Evolutionary conservation across 768 basidiomycete species (phyloP).

Genomic region (Tricholomella constricta): DNA sequence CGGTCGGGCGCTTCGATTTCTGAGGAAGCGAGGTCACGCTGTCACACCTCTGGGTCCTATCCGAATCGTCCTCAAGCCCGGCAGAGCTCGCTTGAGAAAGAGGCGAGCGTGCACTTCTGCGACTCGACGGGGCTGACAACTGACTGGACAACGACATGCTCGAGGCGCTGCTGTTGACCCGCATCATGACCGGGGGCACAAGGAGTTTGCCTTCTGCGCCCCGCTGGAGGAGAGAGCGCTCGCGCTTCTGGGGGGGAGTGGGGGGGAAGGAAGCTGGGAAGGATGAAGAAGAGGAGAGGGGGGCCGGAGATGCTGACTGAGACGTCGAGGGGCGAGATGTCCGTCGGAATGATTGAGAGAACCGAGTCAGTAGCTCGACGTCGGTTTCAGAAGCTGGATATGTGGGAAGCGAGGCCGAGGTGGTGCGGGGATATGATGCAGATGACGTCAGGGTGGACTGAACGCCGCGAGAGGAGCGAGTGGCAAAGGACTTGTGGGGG

Average conservation of each 20-base stretch:
- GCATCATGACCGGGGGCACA: slow-evolving; percentile 45
- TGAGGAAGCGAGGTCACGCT: slow-evolving; percentile 23
- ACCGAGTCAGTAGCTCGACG: slow-evolving; percentile 54
- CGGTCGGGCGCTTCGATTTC: slow-evolving; percentile 39
- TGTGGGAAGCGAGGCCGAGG: slow-evolving; percentile 9
- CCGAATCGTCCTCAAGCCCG: slow-evolving; percentile 29
- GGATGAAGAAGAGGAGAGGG: slow-evolving; percentile 33
- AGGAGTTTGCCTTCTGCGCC: slow-evolving; percentile 69
- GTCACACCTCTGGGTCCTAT: slow-evolving; percentile 21
- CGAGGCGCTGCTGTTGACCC: slow-evolving; percentile 36
- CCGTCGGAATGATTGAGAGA: slow-evolving; percentile 58
- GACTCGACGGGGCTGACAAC: slow-evolving; percentile 28
- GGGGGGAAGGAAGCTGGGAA: slow-evolving; percentile 38
- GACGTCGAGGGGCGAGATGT: slow-evolving; percentile 44
- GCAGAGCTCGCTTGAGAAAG: slow-evolving; percentile 29
- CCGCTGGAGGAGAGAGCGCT: slow-evolving; percentile 56
- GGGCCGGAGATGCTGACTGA: slow-evolving; percentile 36
- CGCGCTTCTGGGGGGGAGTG: slow-evolving; percentile 38
- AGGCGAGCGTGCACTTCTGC: slow-evolving; percentile 33
- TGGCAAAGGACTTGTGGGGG: slow-evolving; percentile 47
- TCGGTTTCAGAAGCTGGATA: slow-evolving; percentile 23
- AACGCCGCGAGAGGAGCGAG: slow-evolving; percentile 51
- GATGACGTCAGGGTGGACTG: slow-evolving; percentile 47
- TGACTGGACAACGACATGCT: slow-evolving; percentile 38
- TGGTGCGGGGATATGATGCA: slow-evolving; percentile 15